Conservation (phyloP, 2,329 filamentous ascomycete species). For the Beauveria sp. region DNA sequence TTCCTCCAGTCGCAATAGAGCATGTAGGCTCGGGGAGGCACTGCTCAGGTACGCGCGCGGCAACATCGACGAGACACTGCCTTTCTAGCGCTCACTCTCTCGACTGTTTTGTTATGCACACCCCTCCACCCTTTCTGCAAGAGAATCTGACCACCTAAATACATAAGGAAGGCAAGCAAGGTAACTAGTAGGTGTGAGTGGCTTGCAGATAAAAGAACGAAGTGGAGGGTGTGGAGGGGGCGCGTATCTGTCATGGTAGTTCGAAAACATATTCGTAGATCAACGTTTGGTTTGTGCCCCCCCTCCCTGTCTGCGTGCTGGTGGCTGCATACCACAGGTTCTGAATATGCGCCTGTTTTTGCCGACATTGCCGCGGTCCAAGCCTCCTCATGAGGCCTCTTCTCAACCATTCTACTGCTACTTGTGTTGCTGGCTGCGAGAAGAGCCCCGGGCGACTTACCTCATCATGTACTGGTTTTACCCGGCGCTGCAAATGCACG, state of each 20-base stretch:
- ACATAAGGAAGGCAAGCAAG: too few species aligned
- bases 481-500: too few species aligned
- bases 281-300: not conserved
- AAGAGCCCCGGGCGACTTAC: not conserved
- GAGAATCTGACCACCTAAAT: too few species aligned
- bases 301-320: not conserved
- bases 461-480: not conserved
- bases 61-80: not conserved
- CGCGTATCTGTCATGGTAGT: too few species aligned
- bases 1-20: too few species aligned
- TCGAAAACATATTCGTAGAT: too few species aligned
- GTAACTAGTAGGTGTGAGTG: not conserved
- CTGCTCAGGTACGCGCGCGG: too few species aligned
- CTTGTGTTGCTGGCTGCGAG: not conserved
- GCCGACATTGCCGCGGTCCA: conserved; percentile 4
- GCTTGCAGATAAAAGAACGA: not conserved
- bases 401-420: not conserved
- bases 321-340: not conserved
- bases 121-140: not conserved
- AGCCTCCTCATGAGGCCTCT: not conserved
- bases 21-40: too few species aligned
- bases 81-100: not conserved
- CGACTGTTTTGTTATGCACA: not conserved
- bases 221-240: not conserved
- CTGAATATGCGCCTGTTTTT: conserved; percentile 1